Evolutionary conservation across 129 eudicot genomes (phyloP), one percentile per base, ranked within the genome.

Genomic region (Helichrysum umbraculigerum): DNA sequence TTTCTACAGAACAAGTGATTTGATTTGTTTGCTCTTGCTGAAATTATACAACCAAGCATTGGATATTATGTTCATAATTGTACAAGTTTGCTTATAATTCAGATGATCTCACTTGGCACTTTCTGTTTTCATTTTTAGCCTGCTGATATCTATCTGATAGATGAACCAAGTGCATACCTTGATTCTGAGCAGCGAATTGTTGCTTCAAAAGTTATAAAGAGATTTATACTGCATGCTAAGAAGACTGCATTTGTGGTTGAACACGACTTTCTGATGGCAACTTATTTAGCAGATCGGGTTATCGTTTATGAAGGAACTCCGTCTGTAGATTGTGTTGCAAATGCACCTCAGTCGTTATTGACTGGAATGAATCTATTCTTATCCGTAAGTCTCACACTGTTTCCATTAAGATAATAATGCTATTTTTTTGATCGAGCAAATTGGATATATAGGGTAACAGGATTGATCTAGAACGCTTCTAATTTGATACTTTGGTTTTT

Each of bases 161-260:
- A 92, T 79, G 98, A 92, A 72, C 92, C 96, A 51, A 90, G 96
- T 86, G 96, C 96, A n/a, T 90, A 90, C 75, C 92, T 92, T 11
- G 92, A 85, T 75, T 86, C 98, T 5, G 95, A 92, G 88, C 95
- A 92, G 83, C 94, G 89, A 79, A 88, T 92, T 59, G 92, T 92
- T 50, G 95, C 96, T 66, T 92, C 98, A n/a, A 92, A 90, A 85
- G 98, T 88, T 63, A 93, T 93, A 66, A 93, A 93, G 86, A 82
- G 98, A 69, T 93, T 93, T 51, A 86, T 93, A 56, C 89, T 88
- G 0, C 96, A 90, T 60, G 89, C 95, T 1, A 88, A 88, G 75
- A 92, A 92, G 85, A 92, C 98, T 11, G 98, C 98, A 3, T 88
- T 92, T 82, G 87, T 93, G 76, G 98, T 93, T 21, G 98, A 93